Percentiles rank a stretch among this genome's conserved stretches.
Evolutionary conservation across 768 basidiomycete species (phyloP).

Genomic region (Trichaptum fuscoviolaceum): DNA sequence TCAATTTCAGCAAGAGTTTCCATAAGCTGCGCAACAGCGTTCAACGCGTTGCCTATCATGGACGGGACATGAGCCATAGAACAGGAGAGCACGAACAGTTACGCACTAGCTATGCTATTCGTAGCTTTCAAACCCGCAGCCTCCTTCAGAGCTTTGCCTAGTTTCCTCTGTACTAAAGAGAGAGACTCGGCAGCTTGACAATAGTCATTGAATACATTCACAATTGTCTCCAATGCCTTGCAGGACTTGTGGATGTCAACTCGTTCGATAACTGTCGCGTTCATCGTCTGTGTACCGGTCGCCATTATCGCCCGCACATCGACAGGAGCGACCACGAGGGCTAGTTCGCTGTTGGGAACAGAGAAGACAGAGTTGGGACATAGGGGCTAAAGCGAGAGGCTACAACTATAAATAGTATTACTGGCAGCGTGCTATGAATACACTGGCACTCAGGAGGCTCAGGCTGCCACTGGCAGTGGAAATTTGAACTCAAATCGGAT

Average conservation of each 20-base stretch:
- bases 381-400: background rate
- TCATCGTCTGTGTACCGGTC: constrained; percentile 8
- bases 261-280: constrained; percentile 44
- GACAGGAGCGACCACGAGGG: background rate
- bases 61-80: background rate
- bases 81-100: background rate
- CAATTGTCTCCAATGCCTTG: constrained; percentile 65
- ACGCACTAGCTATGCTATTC: background rate
- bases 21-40: constrained; percentile 57
- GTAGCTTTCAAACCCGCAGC: constrained; percentile 36
- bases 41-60: constrained; percentile 60
- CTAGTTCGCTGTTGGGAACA: background rate
- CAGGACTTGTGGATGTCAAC: constrained; percentile 77
- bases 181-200: constrained; percentile 63
- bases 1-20: constrained; percentile 69
- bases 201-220: constrained; percentile 66
- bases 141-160: constrained; percentile 66
- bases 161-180: constrained; percentile 65
- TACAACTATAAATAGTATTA: background rate
- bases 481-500: too few species aligned
- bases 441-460: too few species aligned
- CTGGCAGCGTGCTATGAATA: too few species aligned
- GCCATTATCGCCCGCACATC: constrained; percentile 2
- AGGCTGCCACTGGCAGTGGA: too few species aligned
- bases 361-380: background rate